Evolutionary conservation across 208 protist species (phyloP).

Genomic region (Acanthamoeba royreba): DNA sequence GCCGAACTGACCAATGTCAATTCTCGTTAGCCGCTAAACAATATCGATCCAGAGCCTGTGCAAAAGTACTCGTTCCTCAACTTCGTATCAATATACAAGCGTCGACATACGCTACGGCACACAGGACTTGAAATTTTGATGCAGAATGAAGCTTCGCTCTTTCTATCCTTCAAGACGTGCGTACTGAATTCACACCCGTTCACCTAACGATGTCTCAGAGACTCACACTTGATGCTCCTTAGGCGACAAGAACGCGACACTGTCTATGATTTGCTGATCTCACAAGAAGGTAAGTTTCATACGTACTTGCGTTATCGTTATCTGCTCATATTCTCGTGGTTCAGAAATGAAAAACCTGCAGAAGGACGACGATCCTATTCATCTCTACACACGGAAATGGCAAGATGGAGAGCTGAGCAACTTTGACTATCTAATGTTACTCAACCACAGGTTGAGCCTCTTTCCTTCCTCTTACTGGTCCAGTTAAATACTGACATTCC

Average conservation of each 20-base stretch:
- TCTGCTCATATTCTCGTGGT: not conserved
- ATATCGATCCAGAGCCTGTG: conserved; percentile 67
- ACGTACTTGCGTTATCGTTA: too few species aligned
- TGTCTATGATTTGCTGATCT: not conserved
- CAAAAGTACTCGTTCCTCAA: conserved; percentile 62
- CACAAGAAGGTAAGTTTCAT: not conserved
- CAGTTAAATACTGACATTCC: conserved; percentile 94
- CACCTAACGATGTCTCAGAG: not conserved
- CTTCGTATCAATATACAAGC: conserved; percentile 47
- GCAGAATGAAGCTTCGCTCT: conserved; percentile 15
- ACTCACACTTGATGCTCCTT: not conserved
- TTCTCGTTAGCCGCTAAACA: conserved; percentile 80
- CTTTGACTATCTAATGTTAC: conserved; percentile 85
- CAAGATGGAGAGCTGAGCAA: conserved; percentile 82
- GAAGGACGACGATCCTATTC: not conserved
- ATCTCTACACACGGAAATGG: not conserved
- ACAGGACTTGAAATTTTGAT: conserved; percentile 72
- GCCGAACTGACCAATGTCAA: not conserved
- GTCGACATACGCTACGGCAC: conserved; percentile 70
- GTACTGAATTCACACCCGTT: not conserved
- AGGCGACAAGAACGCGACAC: not conserved
- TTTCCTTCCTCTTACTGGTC: too few species aligned
- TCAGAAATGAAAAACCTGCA: not conserved
- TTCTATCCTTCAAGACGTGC: conserved; percentile 55
- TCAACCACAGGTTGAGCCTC: conserved; percentile 89